A percentile compares a stretch with the other conserved stretches of the same genome.
phyloP scores from a whole-genome alignment of 2,329 filamentous ascomycete species.

The Aspergillus proliferans region DNA sequence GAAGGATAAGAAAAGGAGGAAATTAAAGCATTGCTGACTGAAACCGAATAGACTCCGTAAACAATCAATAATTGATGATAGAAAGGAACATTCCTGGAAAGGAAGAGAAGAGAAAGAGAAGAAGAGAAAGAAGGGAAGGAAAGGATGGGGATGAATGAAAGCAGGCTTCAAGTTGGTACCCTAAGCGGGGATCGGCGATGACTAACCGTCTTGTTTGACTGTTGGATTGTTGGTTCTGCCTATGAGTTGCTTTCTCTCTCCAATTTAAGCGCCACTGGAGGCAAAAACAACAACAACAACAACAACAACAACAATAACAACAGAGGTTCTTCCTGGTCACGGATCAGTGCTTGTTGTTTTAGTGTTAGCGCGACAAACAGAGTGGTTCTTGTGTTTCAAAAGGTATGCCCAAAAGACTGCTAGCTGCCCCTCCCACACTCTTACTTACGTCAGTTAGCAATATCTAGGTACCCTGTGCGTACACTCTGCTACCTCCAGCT shows the following conservation, averaged over 20 bases:
- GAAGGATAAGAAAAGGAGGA: conserved; percentile 5
- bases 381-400: background rate
- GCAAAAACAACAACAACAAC: background rate
- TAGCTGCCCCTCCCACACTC: too few species aligned
- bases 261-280: background rate
- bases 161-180: conserved; percentile 3
- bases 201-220: conserved; percentile 10
- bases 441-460: conserved; percentile 3
- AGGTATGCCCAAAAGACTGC: background rate
- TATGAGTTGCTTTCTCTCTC: background rate
- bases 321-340: too few species aligned
- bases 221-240: background rate
- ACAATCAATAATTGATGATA: conserved; percentile 17
- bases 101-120: conserved; percentile 5
- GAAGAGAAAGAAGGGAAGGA: conserved; percentile 4
- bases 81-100: conserved; percentile 5
- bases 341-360: too few species aligned
- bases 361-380: too few species aligned
- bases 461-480: background rate
- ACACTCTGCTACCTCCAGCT: too few species aligned
- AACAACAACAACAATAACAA: too few species aligned
- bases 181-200: conserved; percentile 17
- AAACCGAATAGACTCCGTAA: conserved; percentile 6
- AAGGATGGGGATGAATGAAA: conserved; percentile 4
- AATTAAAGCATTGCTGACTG: background rate